These are phyloP conservation scores for Alloascoidea hylecoeti DNA, from an alignment of 805 yeast genomes.

Conservation along the genomic window DNA sequence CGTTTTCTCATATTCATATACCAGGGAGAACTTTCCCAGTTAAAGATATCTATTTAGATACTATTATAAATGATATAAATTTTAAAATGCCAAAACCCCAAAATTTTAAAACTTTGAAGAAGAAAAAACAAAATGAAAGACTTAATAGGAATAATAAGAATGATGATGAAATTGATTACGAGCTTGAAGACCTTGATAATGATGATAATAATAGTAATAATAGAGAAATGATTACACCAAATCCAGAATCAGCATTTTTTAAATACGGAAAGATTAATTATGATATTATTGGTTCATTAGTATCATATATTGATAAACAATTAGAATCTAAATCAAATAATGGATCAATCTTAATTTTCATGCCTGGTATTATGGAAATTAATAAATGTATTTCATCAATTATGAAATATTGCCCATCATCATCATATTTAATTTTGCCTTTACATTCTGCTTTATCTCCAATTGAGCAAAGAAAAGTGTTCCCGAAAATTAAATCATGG, in stretches of 20 bases:
- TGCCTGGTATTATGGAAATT: conserved; percentile 89
- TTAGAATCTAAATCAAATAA: conserved; percentile 24
- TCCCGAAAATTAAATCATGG: conserved; percentile 28
- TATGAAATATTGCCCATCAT: conserved; percentile 13
- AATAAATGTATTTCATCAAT: conserved; percentile 39
- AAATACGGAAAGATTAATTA: conserved; percentile 58
- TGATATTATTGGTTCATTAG: conserved; percentile 48
- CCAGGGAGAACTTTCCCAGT: conserved; percentile 94
- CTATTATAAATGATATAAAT: conserved; percentile 39
- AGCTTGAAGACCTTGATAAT: conserved; percentile 17
- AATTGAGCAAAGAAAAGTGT: conserved; percentile 68
- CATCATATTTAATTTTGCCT: conserved; percentile 38
- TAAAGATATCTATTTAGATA: conserved; percentile 58
- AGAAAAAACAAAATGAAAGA: conserved; percentile 7
- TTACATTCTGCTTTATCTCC: conserved; percentile 82
- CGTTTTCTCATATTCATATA: conserved; percentile 59
- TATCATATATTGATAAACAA: conserved; percentile 34
- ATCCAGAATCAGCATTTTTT: conserved; percentile 53
- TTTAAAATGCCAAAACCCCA: conserved; percentile 14
- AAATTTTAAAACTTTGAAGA: not conserved
- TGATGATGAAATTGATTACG: conserved; percentile 9
- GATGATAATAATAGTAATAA: conserved; percentile 19
- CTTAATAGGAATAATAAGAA: conserved; percentile 5
- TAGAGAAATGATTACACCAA: conserved; percentile 29
- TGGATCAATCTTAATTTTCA: conserved; percentile 74